Evolutionary conservation across 129 eudicot species (phyloP).

Genomic region (Cynara cardunculus): DNA sequence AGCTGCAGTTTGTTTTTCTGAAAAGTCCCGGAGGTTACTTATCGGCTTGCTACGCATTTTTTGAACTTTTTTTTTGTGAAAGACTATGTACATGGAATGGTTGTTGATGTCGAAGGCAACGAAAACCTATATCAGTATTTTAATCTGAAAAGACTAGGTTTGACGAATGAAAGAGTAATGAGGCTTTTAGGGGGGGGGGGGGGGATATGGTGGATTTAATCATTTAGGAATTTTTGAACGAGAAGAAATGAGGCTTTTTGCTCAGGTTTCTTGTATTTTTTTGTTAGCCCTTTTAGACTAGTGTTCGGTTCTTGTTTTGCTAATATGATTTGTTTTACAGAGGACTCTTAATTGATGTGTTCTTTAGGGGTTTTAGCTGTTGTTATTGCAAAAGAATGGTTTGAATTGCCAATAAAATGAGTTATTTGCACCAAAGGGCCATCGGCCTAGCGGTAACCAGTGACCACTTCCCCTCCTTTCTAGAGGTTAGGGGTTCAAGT

Average conservation of each 20-base stretch:
- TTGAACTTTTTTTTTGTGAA: conserved; percentile 5
- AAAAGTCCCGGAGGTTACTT: background rate
- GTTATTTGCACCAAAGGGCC: background rate
- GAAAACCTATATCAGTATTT: background rate
- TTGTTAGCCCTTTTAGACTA: background rate
- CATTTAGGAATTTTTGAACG: background rate
- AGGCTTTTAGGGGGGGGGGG: background rate
- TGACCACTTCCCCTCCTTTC: background rate
- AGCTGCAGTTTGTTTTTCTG: background rate
- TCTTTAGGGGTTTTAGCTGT: background rate
- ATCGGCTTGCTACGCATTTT: background rate
- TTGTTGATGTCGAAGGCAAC: background rate
- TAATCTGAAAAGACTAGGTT: background rate
- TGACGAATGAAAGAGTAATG: background rate
- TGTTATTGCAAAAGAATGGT: background rate
- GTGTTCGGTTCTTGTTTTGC: background rate
- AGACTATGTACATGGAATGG: background rate
- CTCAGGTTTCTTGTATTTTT: background rate
- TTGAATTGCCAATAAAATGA: background rate
- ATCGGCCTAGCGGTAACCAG: background rate
- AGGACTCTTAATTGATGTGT: background rate
- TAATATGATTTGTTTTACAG: background rate
- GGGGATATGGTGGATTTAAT: background rate
- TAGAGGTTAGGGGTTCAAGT: background rate
- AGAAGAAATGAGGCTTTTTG: background rate